Percentiles rank a stretch among this genome's conserved stretches.
These are phyloP conservation scores for Fraxinus albicans DNA, from an alignment of 305 asterid genomes.

Conservation along the genomic window DNA sequence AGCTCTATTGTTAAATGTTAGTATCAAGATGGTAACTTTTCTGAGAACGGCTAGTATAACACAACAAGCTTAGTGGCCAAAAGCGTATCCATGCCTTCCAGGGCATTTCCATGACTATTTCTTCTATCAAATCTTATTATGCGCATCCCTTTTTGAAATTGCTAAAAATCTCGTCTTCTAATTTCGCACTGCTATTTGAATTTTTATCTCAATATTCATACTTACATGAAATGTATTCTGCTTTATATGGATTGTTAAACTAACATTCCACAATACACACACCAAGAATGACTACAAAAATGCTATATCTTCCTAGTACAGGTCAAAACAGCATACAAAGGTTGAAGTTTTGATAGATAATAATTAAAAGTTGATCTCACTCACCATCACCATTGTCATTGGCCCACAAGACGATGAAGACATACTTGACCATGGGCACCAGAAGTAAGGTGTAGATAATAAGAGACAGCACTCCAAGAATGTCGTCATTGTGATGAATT, in stretches of 20 bases:
- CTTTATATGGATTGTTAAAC: too few relatives aligned
- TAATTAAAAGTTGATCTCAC: slow-evolving; percentile 12
- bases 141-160: too few relatives aligned
- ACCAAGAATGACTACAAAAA: too few relatives aligned
- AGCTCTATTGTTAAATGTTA: neutral
- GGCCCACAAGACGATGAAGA: slow-evolving; percentile 65
- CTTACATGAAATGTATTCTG: too few relatives aligned
- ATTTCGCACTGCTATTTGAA: too few relatives aligned
- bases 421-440: slow-evolving; percentile 66
- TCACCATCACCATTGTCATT: slow-evolving; percentile 83
- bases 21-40: neutral
- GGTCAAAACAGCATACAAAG: neutral
- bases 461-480: slow-evolving; percentile 61
- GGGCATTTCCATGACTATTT: too few relatives aligned
- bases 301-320: too few relatives aligned
- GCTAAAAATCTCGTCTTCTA: too few relatives aligned
- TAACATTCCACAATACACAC: too few relatives aligned
- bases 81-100: neutral
- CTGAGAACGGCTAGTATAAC: neutral
- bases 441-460: slow-evolving; percentile 61
- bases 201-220: too few relatives aligned
- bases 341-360: neutral
- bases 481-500: slow-evolving; percentile 44
- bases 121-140: neutral
- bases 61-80: neutral